phyloP scores from a whole-genome alignment of 2,329 filamentous ascomycete genomes.

The Claviceps sp. region DNA sequence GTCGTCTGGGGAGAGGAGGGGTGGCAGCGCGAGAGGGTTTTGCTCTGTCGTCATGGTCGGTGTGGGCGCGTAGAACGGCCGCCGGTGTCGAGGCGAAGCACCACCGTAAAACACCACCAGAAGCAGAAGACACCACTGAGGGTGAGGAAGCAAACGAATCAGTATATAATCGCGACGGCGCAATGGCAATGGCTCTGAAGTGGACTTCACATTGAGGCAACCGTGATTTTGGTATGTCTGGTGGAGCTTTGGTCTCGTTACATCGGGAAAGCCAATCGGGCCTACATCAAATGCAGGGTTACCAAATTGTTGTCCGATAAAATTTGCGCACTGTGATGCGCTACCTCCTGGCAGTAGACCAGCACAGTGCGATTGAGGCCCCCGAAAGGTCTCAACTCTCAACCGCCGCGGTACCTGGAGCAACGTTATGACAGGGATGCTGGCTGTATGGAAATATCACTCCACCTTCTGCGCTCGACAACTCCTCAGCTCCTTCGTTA shows the following conservation, averaged over 20 bases:
- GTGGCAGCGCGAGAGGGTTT: constrained; percentile 38
- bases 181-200: too few relatives aligned
- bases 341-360: fast-evolving
- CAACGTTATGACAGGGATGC: background rate
- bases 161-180: too few relatives aligned
- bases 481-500: background rate
- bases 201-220: background rate
- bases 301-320: background rate
- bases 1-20: constrained; percentile 62
- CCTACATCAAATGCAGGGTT: background rate
- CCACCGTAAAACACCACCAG: too few relatives aligned
- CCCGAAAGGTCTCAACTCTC: background rate
- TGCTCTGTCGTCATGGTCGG: constrained; percentile 18
- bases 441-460: constrained; percentile 1
- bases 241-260: background rate
- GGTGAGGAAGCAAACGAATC: too few relatives aligned
- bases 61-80: background rate
- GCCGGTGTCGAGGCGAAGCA: background rate
- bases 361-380: constrained; percentile 2
- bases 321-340: background rate
- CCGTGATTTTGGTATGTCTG: background rate
- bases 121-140: too few relatives aligned
- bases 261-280: background rate
- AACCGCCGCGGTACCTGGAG: background rate
- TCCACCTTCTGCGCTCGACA: constrained; percentile 2